Percentiles rank a stretch among this genome's conserved stretches.
Evolutionary conservation across 2,329 filamentous ascomycete species (phyloP).

Genomic region (Arthrobotrys sinensis): DNA sequence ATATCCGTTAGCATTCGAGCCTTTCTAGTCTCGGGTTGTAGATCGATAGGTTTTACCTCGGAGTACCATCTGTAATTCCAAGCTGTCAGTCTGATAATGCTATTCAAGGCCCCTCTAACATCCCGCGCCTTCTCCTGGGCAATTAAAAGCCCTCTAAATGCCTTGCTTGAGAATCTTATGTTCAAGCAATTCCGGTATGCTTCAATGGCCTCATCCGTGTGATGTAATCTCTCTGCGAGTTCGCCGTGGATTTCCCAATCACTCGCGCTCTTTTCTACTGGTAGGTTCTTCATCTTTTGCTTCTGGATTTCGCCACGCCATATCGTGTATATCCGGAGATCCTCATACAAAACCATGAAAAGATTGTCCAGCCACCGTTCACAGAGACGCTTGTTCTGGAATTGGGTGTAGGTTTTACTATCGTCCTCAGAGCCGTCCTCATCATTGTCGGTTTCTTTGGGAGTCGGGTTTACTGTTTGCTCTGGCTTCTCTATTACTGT

Average conservation of each 20-base stretch:
- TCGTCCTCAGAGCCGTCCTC: slow-evolving; percentile 67
- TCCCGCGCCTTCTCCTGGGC: slow-evolving; percentile 84
- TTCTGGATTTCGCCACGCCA: slow-evolving; percentile 99
- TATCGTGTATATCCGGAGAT: slow-evolving; percentile 97
- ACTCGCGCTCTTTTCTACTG: slow-evolving; percentile 96
- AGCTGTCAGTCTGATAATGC: slow-evolving; percentile 91
- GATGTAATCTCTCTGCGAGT: slow-evolving; percentile 91
- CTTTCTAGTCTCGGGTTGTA: background rate
- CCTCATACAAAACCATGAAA: slow-evolving; percentile 98
- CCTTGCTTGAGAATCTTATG: slow-evolving; percentile 93
- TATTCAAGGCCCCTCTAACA: slow-evolving; percentile 83
- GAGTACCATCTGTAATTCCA: slow-evolving; percentile 99
- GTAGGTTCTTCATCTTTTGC: slow-evolving; percentile 90
- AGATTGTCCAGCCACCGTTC: slow-evolving; percentile 98
- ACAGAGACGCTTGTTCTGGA: slow-evolving; percentile 96
- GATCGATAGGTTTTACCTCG: slow-evolving; percentile 73
- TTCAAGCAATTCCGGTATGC: slow-evolving; percentile 90
- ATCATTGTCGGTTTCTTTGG: slow-evolving; percentile 73
- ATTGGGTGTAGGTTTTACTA: slow-evolving; percentile 84
- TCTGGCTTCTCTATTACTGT: slow-evolving; percentile 81
- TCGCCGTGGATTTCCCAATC: slow-evolving; percentile 99
- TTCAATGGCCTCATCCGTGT: slow-evolving; percentile 89
- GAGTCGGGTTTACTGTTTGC: slow-evolving; percentile 82
- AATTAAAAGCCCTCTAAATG: slow-evolving; percentile 85
- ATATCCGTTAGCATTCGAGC: slow-evolving; percentile 59